These are phyloP conservation scores for Phanerodontia chrysosporium DNA, from an alignment of 768 basidiomycete species.

Conservation along the genomic window DNA sequence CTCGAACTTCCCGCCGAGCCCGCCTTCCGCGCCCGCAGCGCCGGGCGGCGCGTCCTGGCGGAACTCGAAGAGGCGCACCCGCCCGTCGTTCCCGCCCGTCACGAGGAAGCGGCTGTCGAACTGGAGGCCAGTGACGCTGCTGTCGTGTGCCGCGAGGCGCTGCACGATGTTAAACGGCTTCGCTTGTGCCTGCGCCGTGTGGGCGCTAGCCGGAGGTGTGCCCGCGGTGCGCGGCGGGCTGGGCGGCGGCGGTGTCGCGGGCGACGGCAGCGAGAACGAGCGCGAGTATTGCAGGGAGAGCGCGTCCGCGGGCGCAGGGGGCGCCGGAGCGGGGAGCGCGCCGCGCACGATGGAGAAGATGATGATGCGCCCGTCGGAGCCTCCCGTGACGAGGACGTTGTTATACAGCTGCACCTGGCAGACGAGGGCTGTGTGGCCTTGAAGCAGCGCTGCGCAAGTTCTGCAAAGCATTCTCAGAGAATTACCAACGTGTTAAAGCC, in stretches of 20 bases:
- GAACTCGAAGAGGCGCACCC: conserved; percentile 70
- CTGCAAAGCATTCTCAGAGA: too few relatives aligned
- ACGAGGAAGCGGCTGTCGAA: conserved; percentile 81
- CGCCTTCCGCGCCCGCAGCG: too few relatives aligned
- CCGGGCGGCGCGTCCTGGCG: conserved; percentile 18
- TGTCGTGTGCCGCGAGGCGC: conserved; percentile 84
- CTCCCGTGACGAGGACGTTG: conserved; percentile 71
- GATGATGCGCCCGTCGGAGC: conserved; percentile 84
- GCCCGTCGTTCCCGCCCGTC: conserved; percentile 82
- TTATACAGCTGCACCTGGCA: conserved; percentile 83
- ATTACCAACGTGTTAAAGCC: not conserved
- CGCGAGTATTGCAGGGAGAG: not conserved
- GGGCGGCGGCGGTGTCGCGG: not conserved
- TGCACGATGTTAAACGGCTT: conserved; percentile 39
- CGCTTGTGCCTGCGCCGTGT: too few relatives aligned
- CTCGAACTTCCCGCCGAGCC: conserved; percentile 28
- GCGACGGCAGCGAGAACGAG: not conserved
- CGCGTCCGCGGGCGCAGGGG: not conserved
- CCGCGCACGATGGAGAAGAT: conserved; percentile 54
- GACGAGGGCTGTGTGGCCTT: conserved; percentile 90
- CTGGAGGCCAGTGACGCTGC: conserved; percentile 82
- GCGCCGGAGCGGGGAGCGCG: conserved; percentile 24
- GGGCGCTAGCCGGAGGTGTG: not conserved
- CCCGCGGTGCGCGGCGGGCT: not conserved
- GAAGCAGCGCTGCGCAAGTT: conserved; percentile 76